Percentiles rank a stretch among this genome's conserved stretches.
Conservation (phyloP, 2,329 filamentous ascomycete genomes). For the Dothistroma pini region DNA sequence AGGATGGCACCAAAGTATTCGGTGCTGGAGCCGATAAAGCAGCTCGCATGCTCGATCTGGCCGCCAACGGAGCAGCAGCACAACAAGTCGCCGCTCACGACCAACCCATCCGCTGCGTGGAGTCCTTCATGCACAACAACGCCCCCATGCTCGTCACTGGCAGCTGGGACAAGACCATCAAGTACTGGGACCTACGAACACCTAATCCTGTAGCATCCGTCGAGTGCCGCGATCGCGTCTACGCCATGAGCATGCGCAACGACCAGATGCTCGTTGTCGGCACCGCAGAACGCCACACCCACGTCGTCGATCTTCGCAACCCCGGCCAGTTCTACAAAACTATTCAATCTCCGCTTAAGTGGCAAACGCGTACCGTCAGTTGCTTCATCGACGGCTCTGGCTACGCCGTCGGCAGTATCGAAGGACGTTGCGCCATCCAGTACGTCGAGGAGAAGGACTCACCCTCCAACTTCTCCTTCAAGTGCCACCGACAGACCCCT, state of each 20-base stretch:
- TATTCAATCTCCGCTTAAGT: conserved; percentile 92
- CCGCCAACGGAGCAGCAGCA: conserved; percentile 43
- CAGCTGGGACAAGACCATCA: conserved; percentile 86
- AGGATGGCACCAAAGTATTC: conserved; percentile 89
- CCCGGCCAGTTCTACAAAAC: conserved; percentile 94
- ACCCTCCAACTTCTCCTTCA: conserved; percentile 92
- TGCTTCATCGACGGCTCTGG: conserved; percentile 91
- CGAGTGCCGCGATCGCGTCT: conserved; percentile 71
- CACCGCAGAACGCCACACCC: conserved; percentile 93
- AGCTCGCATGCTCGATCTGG: conserved; percentile 81
- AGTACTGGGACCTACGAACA: conserved; percentile 79
- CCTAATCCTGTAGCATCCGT: conserved; percentile 63
- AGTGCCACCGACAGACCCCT: conserved; percentile 86
- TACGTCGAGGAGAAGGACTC: conserved; percentile 94
- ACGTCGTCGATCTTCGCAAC: conserved; percentile 85
- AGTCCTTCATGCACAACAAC: conserved; percentile 58
- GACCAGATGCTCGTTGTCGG: conserved; percentile 79
- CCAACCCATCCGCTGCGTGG: conserved; percentile 72
- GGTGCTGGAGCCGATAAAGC: conserved; percentile 89
- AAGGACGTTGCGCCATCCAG: conserved; percentile 95
- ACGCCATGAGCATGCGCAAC: conserved; percentile 81
- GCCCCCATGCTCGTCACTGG: conserved; percentile 85
- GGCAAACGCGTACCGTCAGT: conserved; percentile 93
- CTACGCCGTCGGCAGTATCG: conserved; percentile 93
- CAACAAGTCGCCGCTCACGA: conserved; percentile 79